Base-by-base conservation (phyloP, 164 flowering plant species). In the Buxus sempervirens region DNA sequence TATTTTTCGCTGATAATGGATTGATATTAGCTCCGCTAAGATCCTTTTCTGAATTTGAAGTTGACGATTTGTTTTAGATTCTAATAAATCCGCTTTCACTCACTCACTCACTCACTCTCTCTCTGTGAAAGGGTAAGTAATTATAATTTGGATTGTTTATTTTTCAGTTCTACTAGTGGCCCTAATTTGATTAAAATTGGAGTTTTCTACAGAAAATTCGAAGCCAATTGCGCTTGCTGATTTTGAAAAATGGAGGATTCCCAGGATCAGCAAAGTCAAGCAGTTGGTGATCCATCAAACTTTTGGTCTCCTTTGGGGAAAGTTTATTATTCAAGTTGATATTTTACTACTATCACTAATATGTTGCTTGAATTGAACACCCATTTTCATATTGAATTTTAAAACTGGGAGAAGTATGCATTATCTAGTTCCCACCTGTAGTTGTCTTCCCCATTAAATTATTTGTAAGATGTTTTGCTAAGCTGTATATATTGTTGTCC, bases 201-300 rank as follows among this genome's bases (percentile, higher is more conserved):
- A 5, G 9, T 23, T 13, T 5, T 58, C 12, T 58, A 19, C 32
- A 10, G 32, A 58, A 25, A 16, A 15, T 58, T 24, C 15, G 32
- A 24, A 24, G 19, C 19, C 9, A 9, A 9, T 22, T 22, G 26
- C 13, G 12, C 4, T 59, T 59, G 20, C 14, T 10, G 16, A 41
- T 18, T 66, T 72, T 64, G 36, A 62, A 51, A 24, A 70, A 85
- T 83, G 89, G 86, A 70, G 80, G 84, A 71, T 56, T 69, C 66
- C 23, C 67, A 66, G 76, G 81, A 74, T 76, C 77, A 81, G 64
- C 75, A 76, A 65, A 76, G 63, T 64, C 78, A 68, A 58, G 26
- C 73, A 58, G 63, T 23, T 73, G 82, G 83, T 80, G 51, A 70
- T 54, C 23, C 23, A 14, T 60, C 51, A 36, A 27, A 41, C 62